Evolutionary conservation across 75 land plant species (phyloP).

Genomic region (Selaginella tamariscina): DNA sequence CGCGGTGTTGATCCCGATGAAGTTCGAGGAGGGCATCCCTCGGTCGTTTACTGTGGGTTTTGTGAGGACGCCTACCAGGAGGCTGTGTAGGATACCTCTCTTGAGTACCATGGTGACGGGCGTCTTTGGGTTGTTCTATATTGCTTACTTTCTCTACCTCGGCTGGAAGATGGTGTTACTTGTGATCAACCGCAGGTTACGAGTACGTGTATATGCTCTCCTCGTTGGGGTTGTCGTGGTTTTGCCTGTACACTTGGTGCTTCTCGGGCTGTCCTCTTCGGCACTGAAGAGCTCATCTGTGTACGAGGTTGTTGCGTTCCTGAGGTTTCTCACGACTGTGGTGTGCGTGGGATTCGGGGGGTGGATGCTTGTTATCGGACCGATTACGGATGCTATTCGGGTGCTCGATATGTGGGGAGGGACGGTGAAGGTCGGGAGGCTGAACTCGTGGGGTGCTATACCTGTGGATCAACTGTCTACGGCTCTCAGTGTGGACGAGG

Average conservation of each 20-base stretch:
- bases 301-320: slow-evolving; percentile 42
- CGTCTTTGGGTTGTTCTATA: slow-evolving; percentile 41
- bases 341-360: slow-evolving; percentile 40
- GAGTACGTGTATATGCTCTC: slow-evolving; percentile 51
- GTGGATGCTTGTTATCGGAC: slow-evolving; percentile 47
- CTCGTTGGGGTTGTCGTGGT: slow-evolving; percentile 43
- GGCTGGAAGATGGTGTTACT: slow-evolving; percentile 52
- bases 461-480: background rate
- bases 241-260: slow-evolving; percentile 55
- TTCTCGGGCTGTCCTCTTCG: slow-evolving; percentile 58
- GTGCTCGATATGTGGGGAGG: slow-evolving; percentile 12
- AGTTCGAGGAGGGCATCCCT: slow-evolving; percentile 27
- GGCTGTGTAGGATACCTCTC: slow-evolving; percentile 62
- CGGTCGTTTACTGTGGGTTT: slow-evolving; percentile 45
- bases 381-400: slow-evolving; percentile 52
- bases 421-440: background rate
- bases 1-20: slow-evolving; percentile 44
- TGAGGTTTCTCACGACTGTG: slow-evolving; percentile 40
- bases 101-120: slow-evolving; percentile 58
- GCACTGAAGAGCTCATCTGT: slow-evolving; percentile 33
- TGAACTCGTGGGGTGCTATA: background rate
- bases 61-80: slow-evolving; percentile 9
- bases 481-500: slow-evolving; percentile 1
- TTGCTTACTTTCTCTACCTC: slow-evolving; percentile 47
- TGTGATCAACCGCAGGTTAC: slow-evolving; percentile 70